Evolutionary conservation across 192 early-diverging fungal species (phyloP), one percentile per base, ranked within the genome.

Genomic region (Umbelopsis vinacea): DNA sequence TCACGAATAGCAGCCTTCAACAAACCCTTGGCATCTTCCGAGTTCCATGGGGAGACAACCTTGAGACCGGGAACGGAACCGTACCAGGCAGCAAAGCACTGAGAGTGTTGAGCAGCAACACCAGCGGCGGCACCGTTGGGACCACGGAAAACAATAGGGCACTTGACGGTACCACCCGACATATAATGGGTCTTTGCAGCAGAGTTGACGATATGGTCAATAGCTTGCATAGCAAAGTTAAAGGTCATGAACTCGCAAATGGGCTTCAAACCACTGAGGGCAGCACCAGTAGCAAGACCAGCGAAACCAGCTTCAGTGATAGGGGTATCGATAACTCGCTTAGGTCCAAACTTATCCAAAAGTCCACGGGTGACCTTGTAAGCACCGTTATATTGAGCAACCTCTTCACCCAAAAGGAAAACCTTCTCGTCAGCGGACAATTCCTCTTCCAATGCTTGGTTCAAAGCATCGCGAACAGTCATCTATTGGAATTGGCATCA

Each of bases 191-290:
- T 94, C 84, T 99, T 99, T 74, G 95, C 97, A 57, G 94, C 97
- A 74, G 97, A 99, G 92, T 99, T 99, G 83, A 99, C 89, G 71
- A 99, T 92, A 79, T 99, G 97, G 81, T 99, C 97, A 77, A 99
- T 98, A 60, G 96, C 95, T 89, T 99, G 97, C 95, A 99, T 96
- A 38, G 96, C 94, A 89, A 99, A 99, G 92, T 99, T 99, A 82
- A 95, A 98, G 71, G 97, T 99, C 97, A 99, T 99, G 84, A 99
- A 99, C 87, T 99, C 96, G 88, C 97, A 99, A 71, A 99, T 91
- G 35, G 97, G 97, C 85, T 92, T 94, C 66, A 97, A 87, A 47
- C 97, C 97, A 72, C 90, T 86, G 72, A 99, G 87, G 37, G 96
- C 97, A 38, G 96, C 92, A 53, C 97, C 97, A 63, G 96, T 89